Evolutionary conservation across 306 rosid genomes (phyloP), one percentile per base, ranked within the genome.

Genomic region (Lathyrus sativus): DNA sequence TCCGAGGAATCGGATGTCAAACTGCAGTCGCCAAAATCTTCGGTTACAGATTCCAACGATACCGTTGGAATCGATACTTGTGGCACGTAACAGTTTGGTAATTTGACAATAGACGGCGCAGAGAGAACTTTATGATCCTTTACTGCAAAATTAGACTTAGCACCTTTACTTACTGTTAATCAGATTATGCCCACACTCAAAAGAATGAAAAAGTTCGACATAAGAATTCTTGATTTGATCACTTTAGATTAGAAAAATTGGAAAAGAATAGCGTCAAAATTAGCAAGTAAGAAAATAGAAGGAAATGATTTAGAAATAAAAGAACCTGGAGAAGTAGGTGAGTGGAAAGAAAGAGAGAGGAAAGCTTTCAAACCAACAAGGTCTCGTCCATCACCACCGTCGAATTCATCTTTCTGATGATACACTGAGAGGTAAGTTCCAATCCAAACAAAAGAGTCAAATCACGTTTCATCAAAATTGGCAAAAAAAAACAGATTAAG

Each of bases 81-180:
- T 1, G 86, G 81, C 11, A 68, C 79, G 41, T 78, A 82, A 60
- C 75, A 87, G 70, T 69, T 72, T 3, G 93, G 89, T 64, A 54
- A 70, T 77, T 76, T 72, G 48, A 86, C 93, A 49, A 56, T 38
- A 9, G 78, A 62, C 54, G 83, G 57, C 49, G 51, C 72, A 58
- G 83, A 75, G 22, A 76, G 77, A 59, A 77, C 73, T 76, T 83
- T 74, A 38, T 61, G 62, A 29, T 78, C 74, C 67, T 63, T 70
- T 17, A 9, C 93, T 85, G 80, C 42, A 74, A 49, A 78, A 58
- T 58, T 45, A 72, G 62, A 75, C 26, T 67, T 9, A 22, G 13
- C 45, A 54, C 15, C 3, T 67, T 71, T 68, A 45, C 56, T 42
- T 42, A 55, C 42, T 56, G 54, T 69, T 38, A 22, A 72, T 41